phyloP scores from a whole-genome alignment of 441 rosid species.

The Rhodomyrtus psidioides region DNA sequence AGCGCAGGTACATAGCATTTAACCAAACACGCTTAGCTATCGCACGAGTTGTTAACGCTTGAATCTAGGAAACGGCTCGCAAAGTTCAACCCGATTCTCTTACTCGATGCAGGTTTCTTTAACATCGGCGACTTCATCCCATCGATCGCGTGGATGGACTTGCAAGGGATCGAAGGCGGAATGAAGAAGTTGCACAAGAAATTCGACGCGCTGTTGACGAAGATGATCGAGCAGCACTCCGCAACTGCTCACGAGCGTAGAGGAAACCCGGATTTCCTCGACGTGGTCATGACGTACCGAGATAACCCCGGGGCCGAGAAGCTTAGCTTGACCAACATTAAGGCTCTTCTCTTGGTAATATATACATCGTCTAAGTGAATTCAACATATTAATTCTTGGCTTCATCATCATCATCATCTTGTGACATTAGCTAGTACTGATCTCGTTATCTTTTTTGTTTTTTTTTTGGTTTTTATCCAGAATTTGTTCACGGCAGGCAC shows the following conservation, averaged over 20 bases:
- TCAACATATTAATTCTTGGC: background rate
- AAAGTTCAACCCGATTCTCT: background rate
- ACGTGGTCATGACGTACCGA: slow-evolving; percentile 26
- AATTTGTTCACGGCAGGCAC: slow-evolving; percentile 54
- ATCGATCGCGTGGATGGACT: slow-evolving; percentile 56
- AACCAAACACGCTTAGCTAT: background rate
- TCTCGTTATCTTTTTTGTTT: background rate
- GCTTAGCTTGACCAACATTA: slow-evolving; percentile 34
- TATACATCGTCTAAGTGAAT: background rate
- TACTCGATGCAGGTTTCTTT: slow-evolving; percentile 19
- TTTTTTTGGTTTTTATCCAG: background rate
- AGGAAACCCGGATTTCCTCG: slow-evolving; percentile 47
- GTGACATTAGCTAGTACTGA: background rate
- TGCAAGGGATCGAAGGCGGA: slow-evolving; percentile 46
- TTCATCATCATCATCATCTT: background rate
- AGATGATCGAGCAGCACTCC: slow-evolving; percentile 40
- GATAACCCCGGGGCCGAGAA: slow-evolving; percentile 24
- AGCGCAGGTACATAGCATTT: slow-evolving; percentile 9
- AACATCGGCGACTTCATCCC: slow-evolving; percentile 65
- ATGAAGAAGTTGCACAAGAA: slow-evolving; percentile 50
- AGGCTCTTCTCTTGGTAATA: slow-evolving; percentile 52
- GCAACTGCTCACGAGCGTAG: slow-evolving; percentile 21
- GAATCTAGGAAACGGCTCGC: background rate
- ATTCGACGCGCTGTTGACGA: slow-evolving; percentile 33
- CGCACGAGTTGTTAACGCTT: background rate